Evolutionary conservation across 345 rosid species (phyloP).

Genomic region (Punica granatum): DNA sequence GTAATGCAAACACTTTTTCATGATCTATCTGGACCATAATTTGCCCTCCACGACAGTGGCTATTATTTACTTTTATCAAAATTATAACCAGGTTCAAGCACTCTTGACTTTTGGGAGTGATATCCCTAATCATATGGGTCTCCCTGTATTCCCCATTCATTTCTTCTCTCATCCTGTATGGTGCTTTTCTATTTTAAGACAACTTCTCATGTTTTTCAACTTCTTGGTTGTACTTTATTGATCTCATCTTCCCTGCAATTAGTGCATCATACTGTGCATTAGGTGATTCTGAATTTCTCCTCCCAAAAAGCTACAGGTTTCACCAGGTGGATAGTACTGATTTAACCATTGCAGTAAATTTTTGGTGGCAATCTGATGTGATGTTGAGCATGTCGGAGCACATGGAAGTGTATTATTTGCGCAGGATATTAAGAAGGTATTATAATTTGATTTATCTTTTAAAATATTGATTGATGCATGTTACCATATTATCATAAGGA

Average conservation of each 20-base stretch:
- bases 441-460: neutral
- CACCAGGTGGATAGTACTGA: slow-evolving; percentile 83
- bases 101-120: neutral
- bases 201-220: neutral
- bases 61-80: neutral
- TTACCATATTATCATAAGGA: neutral
- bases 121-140: neutral
- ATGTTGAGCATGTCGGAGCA: slow-evolving; percentile 61
- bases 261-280: neutral
- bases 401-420: slow-evolving; percentile 85
- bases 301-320: slow-evolving; percentile 50
- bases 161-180: neutral
- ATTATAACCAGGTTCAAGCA: neutral
- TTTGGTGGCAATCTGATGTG: slow-evolving; percentile 78
- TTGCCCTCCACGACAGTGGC: no score
- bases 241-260: slow-evolving; percentile 2
- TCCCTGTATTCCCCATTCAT: neutral
- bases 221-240: neutral
- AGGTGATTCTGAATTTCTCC: slow-evolving; percentile 4
- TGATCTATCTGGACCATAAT: neutral
- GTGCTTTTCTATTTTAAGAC: neutral
- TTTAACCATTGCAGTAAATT: slow-evolving; percentile 74
- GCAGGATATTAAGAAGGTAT: slow-evolving; percentile 68
- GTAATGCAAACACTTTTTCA: neutral
- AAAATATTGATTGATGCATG: neutral